These are phyloP conservation scores for Rickenella mellea DNA, from an alignment of 768 basidiomycete species.

Conservation along the genomic window DNA sequence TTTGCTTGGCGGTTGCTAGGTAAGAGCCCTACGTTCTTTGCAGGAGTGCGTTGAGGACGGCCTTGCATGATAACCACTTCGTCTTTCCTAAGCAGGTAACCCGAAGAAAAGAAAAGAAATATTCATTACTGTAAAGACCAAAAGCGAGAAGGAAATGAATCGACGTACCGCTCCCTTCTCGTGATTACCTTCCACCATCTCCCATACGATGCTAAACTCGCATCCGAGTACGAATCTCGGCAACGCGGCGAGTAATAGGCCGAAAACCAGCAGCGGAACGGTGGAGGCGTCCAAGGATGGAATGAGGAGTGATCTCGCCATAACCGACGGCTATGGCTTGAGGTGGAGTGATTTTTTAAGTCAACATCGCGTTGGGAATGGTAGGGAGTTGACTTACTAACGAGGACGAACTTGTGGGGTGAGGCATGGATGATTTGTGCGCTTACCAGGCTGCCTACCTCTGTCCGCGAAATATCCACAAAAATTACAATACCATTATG, in stretches of 20 bases:
- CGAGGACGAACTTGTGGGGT: conserved; percentile 55
- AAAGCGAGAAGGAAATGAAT: not conserved
- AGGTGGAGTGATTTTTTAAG: not conserved
- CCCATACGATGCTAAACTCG: conserved; percentile 89
- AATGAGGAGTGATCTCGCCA: conserved; percentile 85
- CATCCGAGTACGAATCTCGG: conserved; percentile 88
- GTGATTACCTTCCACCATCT: conserved; percentile 53
- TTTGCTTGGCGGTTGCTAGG: conserved; percentile 6
- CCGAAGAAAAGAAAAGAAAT: not conserved
- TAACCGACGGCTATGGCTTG: conserved; percentile 83
- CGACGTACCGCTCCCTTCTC: conserved; percentile 18
- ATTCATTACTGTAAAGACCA: not conserved
- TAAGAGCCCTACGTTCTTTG: conserved; percentile 8
- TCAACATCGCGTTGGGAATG: not conserved
- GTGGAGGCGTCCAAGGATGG: conserved; percentile 83
- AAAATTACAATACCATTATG: not conserved
- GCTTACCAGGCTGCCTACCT: conserved; percentile 76
- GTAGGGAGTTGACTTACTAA: conserved; percentile 44
- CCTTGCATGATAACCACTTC: conserved; percentile 9
- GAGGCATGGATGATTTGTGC: conserved; percentile 2
- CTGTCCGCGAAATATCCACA: conserved; percentile 81
- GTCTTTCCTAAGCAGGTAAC: not conserved
- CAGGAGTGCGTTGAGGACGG: conserved; percentile 11
- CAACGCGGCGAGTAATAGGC: conserved; percentile 79
- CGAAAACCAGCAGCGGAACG: conserved; percentile 78